Evolutionary conservation across 148 eudicot species (phyloP).

Genomic region (Rhododendron griersonianum): DNA sequence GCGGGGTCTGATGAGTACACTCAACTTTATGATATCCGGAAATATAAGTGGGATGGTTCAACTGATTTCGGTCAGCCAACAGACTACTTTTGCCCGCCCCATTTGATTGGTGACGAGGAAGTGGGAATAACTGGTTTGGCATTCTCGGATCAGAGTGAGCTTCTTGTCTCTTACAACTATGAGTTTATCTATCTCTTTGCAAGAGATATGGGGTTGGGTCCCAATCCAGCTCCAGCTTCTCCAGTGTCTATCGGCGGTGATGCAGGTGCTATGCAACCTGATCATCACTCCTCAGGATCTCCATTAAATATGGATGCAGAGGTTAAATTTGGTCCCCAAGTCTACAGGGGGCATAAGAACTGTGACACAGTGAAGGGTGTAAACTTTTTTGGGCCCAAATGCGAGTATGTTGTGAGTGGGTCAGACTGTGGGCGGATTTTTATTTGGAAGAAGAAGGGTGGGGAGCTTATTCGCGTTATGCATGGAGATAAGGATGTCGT

Average conservation of each 20-base stretch:
- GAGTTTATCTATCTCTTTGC: slow-evolving; percentile 74
- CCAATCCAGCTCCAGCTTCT: slow-evolving; percentile 45
- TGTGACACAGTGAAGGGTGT: slow-evolving; percentile 80
- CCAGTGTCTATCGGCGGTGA: slow-evolving; percentile 30
- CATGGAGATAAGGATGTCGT: slow-evolving; percentile 78
- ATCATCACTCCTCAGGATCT: slow-evolving; percentile 20
- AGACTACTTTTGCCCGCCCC: slow-evolving; percentile 74
- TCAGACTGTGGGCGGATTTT: slow-evolving; percentile 94
- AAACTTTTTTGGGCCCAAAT: slow-evolving; percentile 75
- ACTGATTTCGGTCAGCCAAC: slow-evolving; percentile 65
- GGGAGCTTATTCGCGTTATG: slow-evolving; percentile 80
- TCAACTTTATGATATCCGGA: slow-evolving; percentile 80
- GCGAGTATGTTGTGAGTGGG: slow-evolving; percentile 88
- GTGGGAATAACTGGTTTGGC: slow-evolving; percentile 87
- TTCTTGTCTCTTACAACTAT: slow-evolving; percentile 73
- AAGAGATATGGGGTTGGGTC: slow-evolving; percentile 73
- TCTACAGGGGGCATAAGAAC: slow-evolving; percentile 77
- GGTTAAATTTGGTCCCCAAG: slow-evolving; percentile 46
- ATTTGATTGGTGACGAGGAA: slow-evolving; percentile 56
- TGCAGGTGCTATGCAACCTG: slow-evolving; percentile 25
- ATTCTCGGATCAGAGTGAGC: slow-evolving; percentile 83
- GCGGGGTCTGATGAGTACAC: slow-evolving; percentile 86
- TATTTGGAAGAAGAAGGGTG: slow-evolving; percentile 80
- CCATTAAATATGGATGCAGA: slow-evolving; percentile 25
- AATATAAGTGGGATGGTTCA: slow-evolving; percentile 66